Evolutionary conservation across 768 basidiomycete species (phyloP), one percentile per base, ranked within the genome.

Genomic region (Leccinum arenicola): DNA sequence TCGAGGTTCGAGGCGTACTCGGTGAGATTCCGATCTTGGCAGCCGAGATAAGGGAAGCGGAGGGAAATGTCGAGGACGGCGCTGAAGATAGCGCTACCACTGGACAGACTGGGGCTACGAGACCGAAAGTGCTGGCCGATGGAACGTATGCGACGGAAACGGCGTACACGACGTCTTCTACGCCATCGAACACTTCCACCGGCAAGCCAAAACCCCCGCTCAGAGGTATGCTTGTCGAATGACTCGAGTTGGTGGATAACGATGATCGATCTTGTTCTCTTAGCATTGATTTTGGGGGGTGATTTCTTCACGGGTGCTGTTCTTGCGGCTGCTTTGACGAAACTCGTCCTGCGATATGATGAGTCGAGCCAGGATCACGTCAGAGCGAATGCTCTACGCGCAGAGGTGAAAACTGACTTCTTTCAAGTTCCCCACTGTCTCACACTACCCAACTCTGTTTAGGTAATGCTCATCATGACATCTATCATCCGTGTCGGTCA

Each of bases 71-170:
- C 8, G 78, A 73, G 8, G 80, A 81, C 38, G 76, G 76, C 25
- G 76, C 75, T 43, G 77, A 81, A 23, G 75, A 74, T 10, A 70
- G 68, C 1, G 68, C 73, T 40, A 66, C 61, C 23, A 55, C 60
- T 15, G 45, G 81, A 78, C 70, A 72, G 70, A 49, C 76, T 69
- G 61, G 79, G 54, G 74, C 77, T 6, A 79, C 83, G 10, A 84
- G 84, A 69, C 94, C 84, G 7, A 87, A 84, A 68, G 91, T 98
- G 10, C 77, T 97, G 59, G 94, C 94, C 19, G 97, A 99, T 67
- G 97, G 97, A 9, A 98, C 96, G 3, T 98, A 99, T 70, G 97
- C 95, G 1, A 98, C 96, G 6, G 97, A 98, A 77, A 93, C 93
- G 1, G 93, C 92, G 12, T 98, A 87, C 75, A 85, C 83, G 25